Evolutionary conservation across 495 filamentous ascomycete species (phyloP).

Genomic region (Durotheca rogersii): DNA sequence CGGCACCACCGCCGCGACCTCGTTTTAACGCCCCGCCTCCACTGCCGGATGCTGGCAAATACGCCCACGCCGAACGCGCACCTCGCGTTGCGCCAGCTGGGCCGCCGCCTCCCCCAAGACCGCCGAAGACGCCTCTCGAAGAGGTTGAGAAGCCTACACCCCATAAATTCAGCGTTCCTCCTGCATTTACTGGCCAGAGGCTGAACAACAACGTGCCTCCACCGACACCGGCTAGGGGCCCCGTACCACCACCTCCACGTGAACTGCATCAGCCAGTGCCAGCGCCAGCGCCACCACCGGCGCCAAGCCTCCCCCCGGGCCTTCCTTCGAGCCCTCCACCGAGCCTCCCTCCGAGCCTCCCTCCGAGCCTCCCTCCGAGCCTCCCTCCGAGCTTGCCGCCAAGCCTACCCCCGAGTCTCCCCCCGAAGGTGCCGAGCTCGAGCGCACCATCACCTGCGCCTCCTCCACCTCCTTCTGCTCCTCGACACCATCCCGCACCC

Average conservation of each 20-base stretch:
- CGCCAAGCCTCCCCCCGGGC: no score
- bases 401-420: not conserved
- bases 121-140: conserved; percentile 82
- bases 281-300: no score
- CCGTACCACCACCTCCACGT: conserved; percentile 63
- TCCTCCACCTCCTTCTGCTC: conserved; percentile 43
- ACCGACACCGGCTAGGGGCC: conserved; percentile 69
- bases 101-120: conserved; percentile 81
- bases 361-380: conserved; percentile 51
- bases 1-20: conserved; percentile 53
- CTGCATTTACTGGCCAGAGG: conserved; percentile 73
- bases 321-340: not conserved
- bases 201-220: conserved; percentile 58
- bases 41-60: conserved; percentile 82
- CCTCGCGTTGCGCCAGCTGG: conserved; percentile 64
- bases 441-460: conserved; percentile 63
- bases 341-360: not conserved
- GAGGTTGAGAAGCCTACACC: conserved; percentile 50
- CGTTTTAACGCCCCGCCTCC: conserved; percentile 83
- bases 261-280: conserved; percentile 46
- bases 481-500: conserved; percentile 33
- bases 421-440: conserved; percentile 66
- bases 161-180: conserved; percentile 73
- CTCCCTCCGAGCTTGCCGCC: not conserved
- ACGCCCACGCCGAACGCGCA: conserved; percentile 57